Conservation (phyloP, 2,329 filamentous ascomycete species). For the Helminthosporium solani region DNA sequence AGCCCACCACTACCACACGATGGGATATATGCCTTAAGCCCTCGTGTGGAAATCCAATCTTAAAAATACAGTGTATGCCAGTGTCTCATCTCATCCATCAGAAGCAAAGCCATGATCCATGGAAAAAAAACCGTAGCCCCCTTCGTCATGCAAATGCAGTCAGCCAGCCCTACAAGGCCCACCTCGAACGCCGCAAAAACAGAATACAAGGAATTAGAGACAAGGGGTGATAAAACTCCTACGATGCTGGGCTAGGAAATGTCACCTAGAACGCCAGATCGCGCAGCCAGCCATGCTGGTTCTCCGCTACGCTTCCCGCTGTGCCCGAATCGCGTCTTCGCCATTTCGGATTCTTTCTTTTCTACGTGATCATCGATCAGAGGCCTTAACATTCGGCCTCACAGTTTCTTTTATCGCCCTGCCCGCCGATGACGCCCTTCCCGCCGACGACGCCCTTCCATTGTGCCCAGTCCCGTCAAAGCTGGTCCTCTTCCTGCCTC, state of each 20-base stretch:
- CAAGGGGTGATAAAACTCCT: background rate
- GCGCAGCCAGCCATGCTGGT: conserved; percentile 20
- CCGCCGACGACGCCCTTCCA: conserved; percentile 16
- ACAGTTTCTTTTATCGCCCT: conserved; percentile 33
- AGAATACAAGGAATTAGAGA: background rate
- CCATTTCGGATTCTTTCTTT: too few species aligned
- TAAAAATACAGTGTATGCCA: background rate
- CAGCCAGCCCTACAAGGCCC: background rate
- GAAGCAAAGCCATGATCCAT: background rate
- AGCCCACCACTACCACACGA: too few species aligned
- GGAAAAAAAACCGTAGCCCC: background rate
- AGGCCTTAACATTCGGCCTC: conserved; percentile 20
- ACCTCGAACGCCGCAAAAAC: background rate
- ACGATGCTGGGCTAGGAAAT: background rate
- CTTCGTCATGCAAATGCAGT: background rate
- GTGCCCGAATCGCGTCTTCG: too few species aligned
- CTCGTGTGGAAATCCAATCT: too few species aligned
- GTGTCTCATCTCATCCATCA: background rate
- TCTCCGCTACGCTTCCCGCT: background rate
- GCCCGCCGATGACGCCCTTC: conserved; percentile 23
- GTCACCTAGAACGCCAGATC: conserved; percentile 3
- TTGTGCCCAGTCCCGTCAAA: conserved; percentile 30
- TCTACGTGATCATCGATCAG: conserved; percentile 3
- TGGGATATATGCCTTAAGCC: too few species aligned
- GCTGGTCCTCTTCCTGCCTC: conserved; percentile 32